phyloP scores from a whole-genome alignment of 768 basidiomycete species.

The Suillus plorans region DNA sequence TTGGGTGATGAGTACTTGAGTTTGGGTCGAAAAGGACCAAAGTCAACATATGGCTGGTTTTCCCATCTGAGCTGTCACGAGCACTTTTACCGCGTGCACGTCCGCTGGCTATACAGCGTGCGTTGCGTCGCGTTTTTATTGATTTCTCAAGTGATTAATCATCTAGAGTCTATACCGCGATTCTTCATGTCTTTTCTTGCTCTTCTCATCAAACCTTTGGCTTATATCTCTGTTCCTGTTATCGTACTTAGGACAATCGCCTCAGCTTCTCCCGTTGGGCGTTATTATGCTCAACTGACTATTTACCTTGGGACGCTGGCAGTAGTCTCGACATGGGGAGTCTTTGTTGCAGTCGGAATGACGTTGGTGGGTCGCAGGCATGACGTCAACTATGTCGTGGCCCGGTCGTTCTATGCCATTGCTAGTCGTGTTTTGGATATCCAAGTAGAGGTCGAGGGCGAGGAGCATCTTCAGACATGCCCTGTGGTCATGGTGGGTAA shows the following conservation, averaged over 20 bases:
- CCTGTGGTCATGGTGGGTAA: conserved; percentile 83
- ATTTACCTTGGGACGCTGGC: conserved; percentile 73
- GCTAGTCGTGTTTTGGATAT: conserved; percentile 66
- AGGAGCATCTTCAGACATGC: conserved; percentile 69
- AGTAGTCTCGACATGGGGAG: conserved; percentile 70
- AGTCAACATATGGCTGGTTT: conserved; percentile 16
- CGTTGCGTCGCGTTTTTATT: conserved; percentile 13
- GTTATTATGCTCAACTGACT: conserved; percentile 73
- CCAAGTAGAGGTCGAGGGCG: conserved; percentile 78
- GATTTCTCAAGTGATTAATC: conserved; percentile 15
- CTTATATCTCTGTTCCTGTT: conserved; percentile 74
- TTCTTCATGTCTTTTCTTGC: conserved; percentile 61
- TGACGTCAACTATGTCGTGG: conserved; percentile 83
- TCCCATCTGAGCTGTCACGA: conserved; percentile 26
- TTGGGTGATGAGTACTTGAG: not conserved
- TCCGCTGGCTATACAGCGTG: conserved; percentile 27
- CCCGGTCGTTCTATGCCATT: conserved; percentile 75
- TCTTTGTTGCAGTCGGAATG: conserved; percentile 66
- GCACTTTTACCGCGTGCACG: conserved; percentile 16
- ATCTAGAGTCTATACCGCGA: conserved; percentile 11
- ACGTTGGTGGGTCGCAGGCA: conserved; percentile 64
- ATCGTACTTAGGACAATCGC: conserved; percentile 64
- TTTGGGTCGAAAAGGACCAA: conserved; percentile 10
- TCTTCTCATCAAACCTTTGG: conserved; percentile 65
- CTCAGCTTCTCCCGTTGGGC: conserved; percentile 50